phyloP scores from a whole-genome alignment of 371 early-diverging fungal genomes.

The Amoeboradix gromovi region DNA sequence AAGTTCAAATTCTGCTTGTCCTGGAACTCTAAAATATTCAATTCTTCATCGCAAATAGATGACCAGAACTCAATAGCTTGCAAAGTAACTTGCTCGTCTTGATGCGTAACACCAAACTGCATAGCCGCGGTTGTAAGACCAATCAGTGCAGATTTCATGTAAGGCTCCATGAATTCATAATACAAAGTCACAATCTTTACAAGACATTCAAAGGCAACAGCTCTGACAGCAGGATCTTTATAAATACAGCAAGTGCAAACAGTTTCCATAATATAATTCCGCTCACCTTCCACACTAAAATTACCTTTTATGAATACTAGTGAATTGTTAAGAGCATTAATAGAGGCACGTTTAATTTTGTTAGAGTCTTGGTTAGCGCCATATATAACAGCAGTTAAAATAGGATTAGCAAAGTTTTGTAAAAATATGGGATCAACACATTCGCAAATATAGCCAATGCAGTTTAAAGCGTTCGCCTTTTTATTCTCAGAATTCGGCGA shows the following conservation, averaged over 20 bases:
- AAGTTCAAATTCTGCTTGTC: slow-evolving; percentile 29
- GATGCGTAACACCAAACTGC: slow-evolving; percentile 19
- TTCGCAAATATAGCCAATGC: slow-evolving; percentile 75
- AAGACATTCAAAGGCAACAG: slow-evolving; percentile 68
- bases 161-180: slow-evolving; percentile 67
- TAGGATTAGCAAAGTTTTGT: slow-evolving; percentile 39
- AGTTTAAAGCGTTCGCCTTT: background rate
- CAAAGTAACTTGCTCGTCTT: slow-evolving; percentile 46
- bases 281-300: slow-evolving; percentile 64
- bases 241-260: slow-evolving; percentile 79
- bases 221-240: slow-evolving; percentile 32
- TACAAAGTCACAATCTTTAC: slow-evolving; percentile 77
- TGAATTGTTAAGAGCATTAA: slow-evolving; percentile 64
- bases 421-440: slow-evolving; percentile 42
- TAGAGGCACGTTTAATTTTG: slow-evolving; percentile 29
- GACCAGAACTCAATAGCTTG: slow-evolving; percentile 97
- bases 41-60: slow-evolving; percentile 79
- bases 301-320: slow-evolving; percentile 66
- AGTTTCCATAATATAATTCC: slow-evolving; percentile 90
- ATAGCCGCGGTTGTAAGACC: slow-evolving; percentile 64
- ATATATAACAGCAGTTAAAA: slow-evolving; percentile 66
- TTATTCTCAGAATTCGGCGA: background rate
- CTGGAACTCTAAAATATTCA: slow-evolving; percentile 26
- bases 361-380: slow-evolving; percentile 64
- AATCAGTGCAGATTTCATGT: slow-evolving; percentile 75